These are phyloP conservation scores for Ceratocystis albifundus DNA, from an alignment of 2,329 filamentous ascomycete species.

Conservation along the genomic window DNA sequence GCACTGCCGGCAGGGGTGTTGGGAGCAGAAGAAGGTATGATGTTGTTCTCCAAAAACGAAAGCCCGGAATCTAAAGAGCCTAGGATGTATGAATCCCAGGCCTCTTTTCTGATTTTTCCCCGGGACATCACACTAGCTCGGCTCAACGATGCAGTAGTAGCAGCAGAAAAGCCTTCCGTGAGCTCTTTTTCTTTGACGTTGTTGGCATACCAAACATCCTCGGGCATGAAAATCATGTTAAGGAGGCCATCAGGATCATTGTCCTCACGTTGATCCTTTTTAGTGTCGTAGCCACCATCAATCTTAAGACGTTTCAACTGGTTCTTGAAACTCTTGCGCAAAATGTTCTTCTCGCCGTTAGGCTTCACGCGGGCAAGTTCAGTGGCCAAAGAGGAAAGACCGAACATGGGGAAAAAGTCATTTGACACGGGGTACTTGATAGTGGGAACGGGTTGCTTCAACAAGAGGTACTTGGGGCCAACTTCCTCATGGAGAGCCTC, in stretches of 20 bases:
- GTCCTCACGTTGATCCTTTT: conserved; percentile 45
- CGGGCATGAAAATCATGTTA: conserved; percentile 40
- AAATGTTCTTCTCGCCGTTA: conserved; percentile 54
- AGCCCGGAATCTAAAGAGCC: conserved; percentile 19
- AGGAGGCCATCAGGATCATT: conserved; percentile 43
- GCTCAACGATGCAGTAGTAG: conserved; percentile 35
- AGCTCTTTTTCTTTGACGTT: conserved; percentile 46
- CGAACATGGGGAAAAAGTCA: conserved; percentile 50
- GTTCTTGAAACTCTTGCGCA: conserved; percentile 57
- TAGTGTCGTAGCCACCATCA: conserved; percentile 49
- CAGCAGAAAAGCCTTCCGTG: conserved; percentile 39
- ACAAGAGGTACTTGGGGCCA: conserved; percentile 55
- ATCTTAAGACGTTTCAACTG: conserved; percentile 54
- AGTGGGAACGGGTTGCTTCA: conserved; percentile 31
- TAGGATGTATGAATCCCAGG: conserved; percentile 24
- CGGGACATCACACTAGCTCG: conserved; percentile 47
- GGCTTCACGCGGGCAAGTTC: conserved; percentile 53
- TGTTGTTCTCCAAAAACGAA: conserved; percentile 12
- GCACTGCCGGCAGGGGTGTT: conserved; percentile 18
- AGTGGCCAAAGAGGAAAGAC: conserved; percentile 44
- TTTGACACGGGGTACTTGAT: conserved; percentile 30
- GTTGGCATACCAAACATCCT: conserved; percentile 47
- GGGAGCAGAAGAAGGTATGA: conserved; percentile 14
- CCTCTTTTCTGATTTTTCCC: conserved; percentile 30
- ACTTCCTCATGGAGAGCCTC: conserved; percentile 55